A percentile compares a stretch with the other conserved stretches of the same genome.
Evolutionary conservation across 1,284 basidiomycete species (phyloP).

Genomic region (Pulveroboletus sp.): DNA sequence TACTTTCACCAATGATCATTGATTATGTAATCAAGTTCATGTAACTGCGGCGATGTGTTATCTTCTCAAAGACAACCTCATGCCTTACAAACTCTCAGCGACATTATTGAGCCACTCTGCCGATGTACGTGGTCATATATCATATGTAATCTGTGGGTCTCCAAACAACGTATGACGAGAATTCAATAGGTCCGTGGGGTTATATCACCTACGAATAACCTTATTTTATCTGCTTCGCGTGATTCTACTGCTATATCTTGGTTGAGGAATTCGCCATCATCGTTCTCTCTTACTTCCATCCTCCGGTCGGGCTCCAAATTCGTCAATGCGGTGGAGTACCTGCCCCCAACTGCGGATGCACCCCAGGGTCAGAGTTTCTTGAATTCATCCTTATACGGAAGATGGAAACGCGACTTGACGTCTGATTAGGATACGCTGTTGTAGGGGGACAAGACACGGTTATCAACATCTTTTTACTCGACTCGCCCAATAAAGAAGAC

Average conservation of each 20-base stretch:
- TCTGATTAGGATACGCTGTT: slow-evolving; percentile 69
- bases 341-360: slow-evolving; percentile 65
- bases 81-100: slow-evolving; percentile 86
- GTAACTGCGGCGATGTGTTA: too few species aligned
- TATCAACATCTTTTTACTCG: slow-evolving; percentile 77
- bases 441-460: slow-evolving; percentile 85
- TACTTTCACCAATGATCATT: too few species aligned
- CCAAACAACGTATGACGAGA: slow-evolving; percentile 18
- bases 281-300: slow-evolving; percentile 55
- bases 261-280: slow-evolving; percentile 54
- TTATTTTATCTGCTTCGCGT: slow-evolving; percentile 85
- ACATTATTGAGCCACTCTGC: slow-evolving; percentile 69
- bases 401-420: slow-evolving; percentile 4
- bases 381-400: too few species aligned
- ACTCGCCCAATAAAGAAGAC: slow-evolving; percentile 55
- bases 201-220: slow-evolving; percentile 64
- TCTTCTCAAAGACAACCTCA: slow-evolving; percentile 32
- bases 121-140: slow-evolving; percentile 57
- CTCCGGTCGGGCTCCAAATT: slow-evolving; percentile 74
- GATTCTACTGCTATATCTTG: slow-evolving; percentile 89
- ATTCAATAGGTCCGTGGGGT: slow-evolving; percentile 80
- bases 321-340: slow-evolving; percentile 80
- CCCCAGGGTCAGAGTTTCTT: slow-evolving; percentile 58
- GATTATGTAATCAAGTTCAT: background rate
- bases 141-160: background rate